phyloP scores from a whole-genome alignment of 495 filamentous ascomycete species.

The Aspergillus indologenus region DNA sequence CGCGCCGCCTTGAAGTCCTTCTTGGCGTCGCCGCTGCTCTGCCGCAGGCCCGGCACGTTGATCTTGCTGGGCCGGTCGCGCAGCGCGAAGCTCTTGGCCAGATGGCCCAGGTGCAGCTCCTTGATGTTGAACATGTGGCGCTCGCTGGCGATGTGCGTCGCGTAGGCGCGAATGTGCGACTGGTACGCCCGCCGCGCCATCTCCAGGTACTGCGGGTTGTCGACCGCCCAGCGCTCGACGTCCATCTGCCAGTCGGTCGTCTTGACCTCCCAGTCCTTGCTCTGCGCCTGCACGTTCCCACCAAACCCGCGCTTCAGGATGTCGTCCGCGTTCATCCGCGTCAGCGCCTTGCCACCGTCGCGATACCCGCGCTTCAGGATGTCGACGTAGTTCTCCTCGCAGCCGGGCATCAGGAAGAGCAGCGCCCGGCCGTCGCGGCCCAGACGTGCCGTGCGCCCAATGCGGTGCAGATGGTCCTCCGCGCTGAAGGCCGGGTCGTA shows the following conservation, averaged over 20 bases:
- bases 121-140: constrained; percentile 84
- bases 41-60: constrained; percentile 61
- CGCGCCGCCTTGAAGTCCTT: constrained; percentile 48
- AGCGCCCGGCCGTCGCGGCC: constrained; percentile 83
- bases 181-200: constrained; percentile 79
- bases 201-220: constrained; percentile 59
- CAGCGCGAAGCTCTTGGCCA: constrained; percentile 88
- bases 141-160: constrained; percentile 85
- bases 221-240: constrained; percentile 67
- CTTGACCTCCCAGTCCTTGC: constrained; percentile 60
- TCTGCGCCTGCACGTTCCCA: constrained; percentile 36
- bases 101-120: constrained; percentile 82
- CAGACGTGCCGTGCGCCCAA: constrained; percentile 91
- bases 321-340: constrained; percentile 55
- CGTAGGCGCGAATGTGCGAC: constrained; percentile 89
- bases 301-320: constrained; percentile 60
- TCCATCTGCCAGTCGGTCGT: constrained; percentile 78
- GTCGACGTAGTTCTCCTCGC: constrained; percentile 84
- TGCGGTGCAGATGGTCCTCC: constrained; percentile 88
- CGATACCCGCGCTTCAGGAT: constrained; percentile 60
- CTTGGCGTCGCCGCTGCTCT: constrained; percentile 42
- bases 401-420: constrained; percentile 85
- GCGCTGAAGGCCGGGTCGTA: constrained; percentile 91
- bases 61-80: constrained; percentile 86
- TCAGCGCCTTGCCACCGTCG: constrained; percentile 53